These are phyloP conservation scores for Blepharisma undulans DNA, from an alignment of 169 alveolate genomes.

Conservation along the genomic window DNA sequence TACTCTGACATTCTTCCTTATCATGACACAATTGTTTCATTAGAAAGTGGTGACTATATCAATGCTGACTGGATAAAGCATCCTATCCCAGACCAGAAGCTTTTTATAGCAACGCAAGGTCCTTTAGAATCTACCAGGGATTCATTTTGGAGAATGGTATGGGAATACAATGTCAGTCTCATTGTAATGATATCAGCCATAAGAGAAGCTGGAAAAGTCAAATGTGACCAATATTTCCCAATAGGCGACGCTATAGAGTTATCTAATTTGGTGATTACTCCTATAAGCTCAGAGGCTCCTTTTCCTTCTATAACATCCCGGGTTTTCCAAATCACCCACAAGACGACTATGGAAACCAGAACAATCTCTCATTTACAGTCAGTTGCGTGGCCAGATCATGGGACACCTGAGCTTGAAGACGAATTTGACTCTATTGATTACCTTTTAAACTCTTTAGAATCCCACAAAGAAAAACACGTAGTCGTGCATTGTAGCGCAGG, in stretches of 20 bases:
- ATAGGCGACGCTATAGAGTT: conserved; percentile 46
- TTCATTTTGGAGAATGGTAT: conserved; percentile 82
- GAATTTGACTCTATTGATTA: conserved; percentile 68
- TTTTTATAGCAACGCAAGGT: conserved; percentile 78
- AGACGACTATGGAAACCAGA: conserved; percentile 43
- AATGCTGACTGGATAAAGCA: conserved; percentile 69
- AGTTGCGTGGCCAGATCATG: conserved; percentile 87
- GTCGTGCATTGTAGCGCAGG: conserved; percentile 90
- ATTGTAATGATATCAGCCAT: conserved; percentile 80
- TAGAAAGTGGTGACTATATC: conserved; percentile 44
- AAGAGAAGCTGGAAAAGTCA: conserved; percentile 76
- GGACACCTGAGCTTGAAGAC: conserved; percentile 70
- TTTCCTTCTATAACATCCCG: conserved; percentile 48
- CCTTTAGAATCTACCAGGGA: conserved; percentile 62
- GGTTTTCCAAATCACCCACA: conserved; percentile 40
- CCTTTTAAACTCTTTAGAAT: conserved; percentile 50
- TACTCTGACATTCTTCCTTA: conserved; percentile 39
- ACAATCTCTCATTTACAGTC: conserved; percentile 67
- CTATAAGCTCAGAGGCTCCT: conserved; percentile 53
- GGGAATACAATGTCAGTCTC: conserved; percentile 66
- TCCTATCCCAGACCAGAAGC: conserved; percentile 48
- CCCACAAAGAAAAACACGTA: conserved; percentile 54
- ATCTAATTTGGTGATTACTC: conserved; percentile 56
- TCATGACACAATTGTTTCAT: background rate
- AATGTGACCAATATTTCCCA: conserved; percentile 88